Percentiles rank a stretch among this genome's conserved stretches.
Conservation (phyloP, 345 rosid genomes). For the Hibiscus trionum region DNA sequence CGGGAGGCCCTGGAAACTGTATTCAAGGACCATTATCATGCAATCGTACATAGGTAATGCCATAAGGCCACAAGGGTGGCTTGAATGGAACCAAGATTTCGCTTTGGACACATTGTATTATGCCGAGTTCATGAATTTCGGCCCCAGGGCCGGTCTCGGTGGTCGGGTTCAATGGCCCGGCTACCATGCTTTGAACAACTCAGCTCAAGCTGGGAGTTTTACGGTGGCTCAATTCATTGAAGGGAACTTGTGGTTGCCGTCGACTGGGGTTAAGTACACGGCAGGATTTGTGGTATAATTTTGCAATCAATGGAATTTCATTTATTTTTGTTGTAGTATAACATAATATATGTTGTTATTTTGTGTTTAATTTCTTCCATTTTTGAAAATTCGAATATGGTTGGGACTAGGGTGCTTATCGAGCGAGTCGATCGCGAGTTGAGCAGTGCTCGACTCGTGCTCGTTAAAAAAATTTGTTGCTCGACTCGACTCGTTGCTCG, state of each 20-base stretch:
- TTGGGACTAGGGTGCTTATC: too few relatives aligned
- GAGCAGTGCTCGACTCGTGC: too few relatives aligned
- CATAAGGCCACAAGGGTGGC: conserved; percentile 62
- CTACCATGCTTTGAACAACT: background rate
- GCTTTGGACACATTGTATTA: conserved; percentile 58
- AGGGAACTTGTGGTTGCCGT: background rate
- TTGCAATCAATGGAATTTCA: background rate
- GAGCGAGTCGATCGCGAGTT: too few relatives aligned
- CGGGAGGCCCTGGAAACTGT: conserved; percentile 68
- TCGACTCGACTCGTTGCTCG: too few relatives aligned
- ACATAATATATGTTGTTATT: too few relatives aligned
- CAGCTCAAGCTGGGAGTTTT: background rate
- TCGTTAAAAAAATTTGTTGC: too few relatives aligned
- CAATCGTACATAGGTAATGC: conserved; percentile 42
- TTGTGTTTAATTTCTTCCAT: too few relatives aligned
- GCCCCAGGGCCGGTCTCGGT: background rate
- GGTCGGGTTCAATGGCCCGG: background rate
- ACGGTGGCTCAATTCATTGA: background rate
- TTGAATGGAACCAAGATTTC: conserved; percentile 49
- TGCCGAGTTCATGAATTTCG: conserved; percentile 25
- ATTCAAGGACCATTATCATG: conserved; percentile 63
- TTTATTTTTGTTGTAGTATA: too few relatives aligned
- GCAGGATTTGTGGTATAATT: background rate
- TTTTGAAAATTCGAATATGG: too few relatives aligned
- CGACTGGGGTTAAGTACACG: background rate